phyloP scores from a whole-genome alignment of 805 yeast genomes.

The Grigorovia humatica region DNA sequence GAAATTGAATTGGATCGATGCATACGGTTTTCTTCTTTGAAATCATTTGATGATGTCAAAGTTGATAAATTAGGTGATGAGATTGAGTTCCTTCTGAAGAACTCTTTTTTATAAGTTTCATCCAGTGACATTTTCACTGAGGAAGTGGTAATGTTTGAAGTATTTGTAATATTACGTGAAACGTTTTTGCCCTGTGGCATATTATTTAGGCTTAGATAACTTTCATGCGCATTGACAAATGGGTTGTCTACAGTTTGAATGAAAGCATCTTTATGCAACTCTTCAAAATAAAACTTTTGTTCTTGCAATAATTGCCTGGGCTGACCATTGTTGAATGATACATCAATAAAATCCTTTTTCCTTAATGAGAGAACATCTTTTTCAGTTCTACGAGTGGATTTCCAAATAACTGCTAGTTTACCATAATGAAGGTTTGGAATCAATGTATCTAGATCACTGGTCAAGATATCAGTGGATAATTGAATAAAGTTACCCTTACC shows the following conservation, averaged over 20 bases:
- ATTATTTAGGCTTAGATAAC: constrained; percentile 1
- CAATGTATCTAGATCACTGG: constrained; percentile 30
- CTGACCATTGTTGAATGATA: constrained; percentile 16
- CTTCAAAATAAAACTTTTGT: constrained; percentile 6
- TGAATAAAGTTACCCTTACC: constrained; percentile 30
- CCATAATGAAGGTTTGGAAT: constrained; percentile 27
- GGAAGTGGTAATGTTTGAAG: background rate
- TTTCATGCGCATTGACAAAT: background rate
- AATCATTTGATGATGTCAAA: background rate
- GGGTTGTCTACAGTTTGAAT: background rate
- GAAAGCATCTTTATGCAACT: background rate
- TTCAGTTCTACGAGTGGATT: constrained; percentile 37
- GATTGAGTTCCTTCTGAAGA: constrained; percentile 19
- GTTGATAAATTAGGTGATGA: constrained; percentile 8
- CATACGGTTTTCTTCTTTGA: background rate
- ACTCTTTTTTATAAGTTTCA: constrained; percentile 16
- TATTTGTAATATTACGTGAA: background rate
- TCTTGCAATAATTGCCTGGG: constrained; percentile 12
- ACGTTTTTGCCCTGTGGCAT: background rate
- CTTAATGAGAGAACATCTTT: constrained; percentile 13
- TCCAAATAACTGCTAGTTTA: constrained; percentile 36
- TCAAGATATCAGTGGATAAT: constrained; percentile 30
- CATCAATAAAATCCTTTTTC: constrained; percentile 11
- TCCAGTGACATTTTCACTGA: background rate
- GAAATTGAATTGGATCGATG: constrained; percentile 20